phyloP scores from a whole-genome alignment of 2,329 filamentous ascomycete species.

The Sporothrix pseudoabietina region DNA sequence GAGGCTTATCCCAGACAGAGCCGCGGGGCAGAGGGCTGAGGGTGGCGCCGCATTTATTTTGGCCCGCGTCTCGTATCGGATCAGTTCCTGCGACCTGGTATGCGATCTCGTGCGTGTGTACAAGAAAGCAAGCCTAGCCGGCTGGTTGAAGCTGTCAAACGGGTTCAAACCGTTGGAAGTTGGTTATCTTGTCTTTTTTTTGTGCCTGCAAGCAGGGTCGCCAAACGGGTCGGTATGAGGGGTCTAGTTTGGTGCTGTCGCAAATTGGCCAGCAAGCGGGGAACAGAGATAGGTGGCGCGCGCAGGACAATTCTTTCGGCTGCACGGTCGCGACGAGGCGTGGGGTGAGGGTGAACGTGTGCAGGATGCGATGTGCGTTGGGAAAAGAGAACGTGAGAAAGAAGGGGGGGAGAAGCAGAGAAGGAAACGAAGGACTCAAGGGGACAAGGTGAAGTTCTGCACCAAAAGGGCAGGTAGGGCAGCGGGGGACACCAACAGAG shows the following conservation, averaged over 20 bases:
- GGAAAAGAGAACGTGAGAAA: conserved; percentile 6
- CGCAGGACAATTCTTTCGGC: background rate
- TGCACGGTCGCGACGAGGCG: background rate
- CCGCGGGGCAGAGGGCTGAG: conserved; percentile 25
- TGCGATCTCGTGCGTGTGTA: background rate
- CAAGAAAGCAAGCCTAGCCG: background rate
- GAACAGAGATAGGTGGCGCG: background rate
- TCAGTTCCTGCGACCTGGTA: background rate
- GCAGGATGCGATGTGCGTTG: conserved; percentile 9
- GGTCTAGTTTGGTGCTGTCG: background rate
- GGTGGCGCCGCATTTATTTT: conserved; percentile 18
- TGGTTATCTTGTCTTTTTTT: conserved; percentile 11
- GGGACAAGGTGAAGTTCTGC: conserved; percentile 17
- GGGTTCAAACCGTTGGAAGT: background rate
- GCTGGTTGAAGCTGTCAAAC: background rate
- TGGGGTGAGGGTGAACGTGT: background rate
- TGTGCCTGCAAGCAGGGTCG: background rate
- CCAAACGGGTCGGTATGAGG: background rate
- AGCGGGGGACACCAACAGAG: conserved; percentile 4
- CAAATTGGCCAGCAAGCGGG: conserved; percentile 7
- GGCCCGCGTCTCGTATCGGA: background rate
- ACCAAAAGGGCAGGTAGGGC: conserved; percentile 7
- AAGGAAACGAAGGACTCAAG: conserved; percentile 9
- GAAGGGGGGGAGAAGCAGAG: background rate
- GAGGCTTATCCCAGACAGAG: conserved; percentile 24